These are phyloP conservation scores for Bacterosira constricta DNA, from an alignment of 108 stramenopile species.

Conservation along the genomic window DNA sequence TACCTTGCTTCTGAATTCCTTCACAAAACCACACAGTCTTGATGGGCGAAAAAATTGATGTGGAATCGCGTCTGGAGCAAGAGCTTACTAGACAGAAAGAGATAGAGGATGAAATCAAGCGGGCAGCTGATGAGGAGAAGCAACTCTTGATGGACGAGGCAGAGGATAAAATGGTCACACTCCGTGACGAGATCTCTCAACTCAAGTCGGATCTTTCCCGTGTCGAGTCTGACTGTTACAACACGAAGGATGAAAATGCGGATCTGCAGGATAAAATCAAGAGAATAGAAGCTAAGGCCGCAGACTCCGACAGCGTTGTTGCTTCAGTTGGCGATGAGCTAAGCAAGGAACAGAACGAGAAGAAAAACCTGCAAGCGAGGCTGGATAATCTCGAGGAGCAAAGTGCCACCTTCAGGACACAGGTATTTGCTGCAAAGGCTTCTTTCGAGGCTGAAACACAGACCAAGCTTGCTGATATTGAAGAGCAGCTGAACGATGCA, in stretches of 20 bases:
- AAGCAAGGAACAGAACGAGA: conserved; percentile 17
- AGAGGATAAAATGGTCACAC: conserved; percentile 56
- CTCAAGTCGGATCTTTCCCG: conserved; percentile 49
- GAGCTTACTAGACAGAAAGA: conserved; percentile 47
- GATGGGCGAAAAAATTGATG: conserved; percentile 52
- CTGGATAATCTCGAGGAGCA: conserved; percentile 25
- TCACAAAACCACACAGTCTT: no score
- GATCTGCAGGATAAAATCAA: conserved; percentile 58
- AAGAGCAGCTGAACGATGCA: conserved; percentile 30
- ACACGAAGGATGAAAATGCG: conserved; percentile 53
- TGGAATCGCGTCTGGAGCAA: conserved; percentile 44
- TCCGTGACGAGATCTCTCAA: conserved; percentile 47
- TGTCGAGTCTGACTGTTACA: conserved; percentile 68
- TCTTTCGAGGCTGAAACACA: conserved; percentile 40
- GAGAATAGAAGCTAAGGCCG: conserved; percentile 29
- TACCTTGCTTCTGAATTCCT: no score
- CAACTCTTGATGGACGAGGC: conserved; percentile 67
- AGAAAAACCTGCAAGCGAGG: conserved; percentile 27
- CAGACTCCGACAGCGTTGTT: conserved; percentile 20
- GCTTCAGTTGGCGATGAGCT: conserved; percentile 46
- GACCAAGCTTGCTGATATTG: conserved; percentile 24
- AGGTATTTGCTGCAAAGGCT: conserved; percentile 45
- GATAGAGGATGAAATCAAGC: conserved; percentile 47
- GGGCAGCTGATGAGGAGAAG: conserved; percentile 75
- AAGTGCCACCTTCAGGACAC: conserved; percentile 33